Evolutionary conservation across 176 grass and related monocot genomes (phyloP).

Genomic region (Stipa capillata): DNA sequence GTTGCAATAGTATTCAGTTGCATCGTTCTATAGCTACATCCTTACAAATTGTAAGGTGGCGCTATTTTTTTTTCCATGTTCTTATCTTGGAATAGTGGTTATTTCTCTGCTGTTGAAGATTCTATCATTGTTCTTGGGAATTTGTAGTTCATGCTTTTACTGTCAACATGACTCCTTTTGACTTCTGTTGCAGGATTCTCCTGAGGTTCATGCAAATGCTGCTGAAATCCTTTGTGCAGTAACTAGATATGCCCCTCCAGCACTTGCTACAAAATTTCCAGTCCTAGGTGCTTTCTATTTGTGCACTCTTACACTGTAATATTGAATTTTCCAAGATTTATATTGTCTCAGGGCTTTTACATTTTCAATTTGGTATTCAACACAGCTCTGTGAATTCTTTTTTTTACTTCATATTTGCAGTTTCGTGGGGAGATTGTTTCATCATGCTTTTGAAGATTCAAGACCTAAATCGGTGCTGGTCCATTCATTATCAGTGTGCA

Average conservation of each 20-base stretch:
- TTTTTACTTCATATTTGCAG: constrained; percentile 44
- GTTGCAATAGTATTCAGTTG: neutral
- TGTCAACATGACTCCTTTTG: neutral
- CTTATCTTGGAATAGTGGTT: neutral
- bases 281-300: constrained; percentile 49
- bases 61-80: neutral
- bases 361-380: constrained; percentile 25
- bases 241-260: constrained; percentile 85
- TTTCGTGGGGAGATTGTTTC: constrained; percentile 84
- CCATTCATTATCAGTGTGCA: constrained; percentile 86
- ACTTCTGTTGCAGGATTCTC: constrained; percentile 54
- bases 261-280: constrained; percentile 87
- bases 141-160: neutral
- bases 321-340: neutral
- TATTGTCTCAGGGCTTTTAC: neutral
- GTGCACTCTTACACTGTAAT: constrained; percentile 4
- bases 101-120: neutral
- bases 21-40: neutral
- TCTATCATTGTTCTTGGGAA: neutral
- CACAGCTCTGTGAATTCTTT: constrained; percentile 11
- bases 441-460: constrained; percentile 71
- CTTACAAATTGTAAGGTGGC: neutral
- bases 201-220: constrained; percentile 96
- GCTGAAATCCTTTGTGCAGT: constrained; percentile 91
- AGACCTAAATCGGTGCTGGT: constrained; percentile 93